These are phyloP conservation scores for Leucosporidium creatinivorum DNA, from an alignment of 768 basidiomycete genomes.

Conservation along the genomic window DNA sequence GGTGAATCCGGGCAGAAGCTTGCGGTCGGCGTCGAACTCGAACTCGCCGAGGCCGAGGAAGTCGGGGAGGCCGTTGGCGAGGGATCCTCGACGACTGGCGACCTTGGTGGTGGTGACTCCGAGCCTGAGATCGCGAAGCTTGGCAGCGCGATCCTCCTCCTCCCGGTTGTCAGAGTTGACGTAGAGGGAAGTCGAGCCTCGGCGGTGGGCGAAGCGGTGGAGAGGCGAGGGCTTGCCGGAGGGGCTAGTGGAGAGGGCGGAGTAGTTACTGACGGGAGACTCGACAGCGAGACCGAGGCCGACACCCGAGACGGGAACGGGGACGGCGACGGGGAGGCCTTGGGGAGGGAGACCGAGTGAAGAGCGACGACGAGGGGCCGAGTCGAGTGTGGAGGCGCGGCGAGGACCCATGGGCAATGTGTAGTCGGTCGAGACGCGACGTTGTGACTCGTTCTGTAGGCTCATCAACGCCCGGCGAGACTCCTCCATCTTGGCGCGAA, in stretches of 20 bases:
- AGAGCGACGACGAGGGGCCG: constrained; percentile 13
- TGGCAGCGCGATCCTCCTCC: constrained; percentile 20
- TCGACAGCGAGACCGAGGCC: constrained; percentile 25
- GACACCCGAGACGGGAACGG: background rate
- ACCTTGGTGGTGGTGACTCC: constrained; percentile 21
- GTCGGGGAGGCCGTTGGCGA: constrained; percentile 1
- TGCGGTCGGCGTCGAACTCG: constrained; percentile 12
- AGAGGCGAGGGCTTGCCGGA: constrained; percentile 1
- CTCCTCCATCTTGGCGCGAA: constrained; percentile 30
- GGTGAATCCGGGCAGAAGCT: background rate
- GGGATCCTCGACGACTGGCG: constrained; percentile 14
- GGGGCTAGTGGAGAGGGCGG: background rate
- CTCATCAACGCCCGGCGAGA: constrained; percentile 32
- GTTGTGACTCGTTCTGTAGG: constrained; percentile 23
- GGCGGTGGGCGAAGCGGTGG: constrained; percentile 17
- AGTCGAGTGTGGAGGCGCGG: constrained; percentile 7
- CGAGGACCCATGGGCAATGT: background rate
- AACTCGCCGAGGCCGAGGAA: constrained; percentile 9
- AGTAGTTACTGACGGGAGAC: background rate
- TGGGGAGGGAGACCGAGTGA: constrained; percentile 22
- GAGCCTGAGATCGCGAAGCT: constrained; percentile 28
- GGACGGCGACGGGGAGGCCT: background rate
- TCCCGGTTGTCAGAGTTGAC: constrained; percentile 4
- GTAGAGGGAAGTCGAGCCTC: constrained; percentile 18
- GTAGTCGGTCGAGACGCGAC: constrained; percentile 8